Conservation (phyloP, 371 early-diverging fungal genomes). For the Actinomortierella wolfii region DNA sequence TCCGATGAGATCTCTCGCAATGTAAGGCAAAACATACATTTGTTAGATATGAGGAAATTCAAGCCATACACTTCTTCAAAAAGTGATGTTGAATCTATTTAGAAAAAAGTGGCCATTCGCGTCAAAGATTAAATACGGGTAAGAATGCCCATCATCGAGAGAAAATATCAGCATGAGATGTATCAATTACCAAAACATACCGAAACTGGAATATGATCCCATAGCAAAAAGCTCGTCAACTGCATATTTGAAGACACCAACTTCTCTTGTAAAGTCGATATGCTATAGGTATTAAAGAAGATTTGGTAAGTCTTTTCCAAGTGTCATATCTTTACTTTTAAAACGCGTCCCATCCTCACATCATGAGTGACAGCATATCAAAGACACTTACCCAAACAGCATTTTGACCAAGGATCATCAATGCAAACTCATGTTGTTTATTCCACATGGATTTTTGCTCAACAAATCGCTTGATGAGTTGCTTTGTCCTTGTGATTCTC, state of each 20-base stretch:
- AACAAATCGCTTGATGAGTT: conserved; percentile 52
- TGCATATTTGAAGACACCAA: conserved; percentile 17
- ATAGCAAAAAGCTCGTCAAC: conserved; percentile 43
- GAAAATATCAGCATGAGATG: no score
- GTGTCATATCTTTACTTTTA: no score
- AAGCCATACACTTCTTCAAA: conserved; percentile 28
- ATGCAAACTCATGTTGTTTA: conserved; percentile 43
- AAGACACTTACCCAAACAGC: conserved; percentile 44
- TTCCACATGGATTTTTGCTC: conserved; percentile 46
- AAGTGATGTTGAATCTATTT: conserved; percentile 15
- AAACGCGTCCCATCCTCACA: background rate
- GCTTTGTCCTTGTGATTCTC: conserved; percentile 45
- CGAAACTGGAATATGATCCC: conserved; percentile 30
- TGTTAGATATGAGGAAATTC: no score
- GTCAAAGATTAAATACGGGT: no score
- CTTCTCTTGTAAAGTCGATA: conserved; percentile 38
- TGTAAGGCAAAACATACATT: no score
- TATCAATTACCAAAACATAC: conserved; percentile 7
- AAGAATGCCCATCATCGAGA: background rate
- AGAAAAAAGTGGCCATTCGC: background rate
- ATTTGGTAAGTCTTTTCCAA: no score
- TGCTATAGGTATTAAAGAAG: conserved; percentile 8
- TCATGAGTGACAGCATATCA: no score
- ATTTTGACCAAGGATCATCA: conserved; percentile 42
- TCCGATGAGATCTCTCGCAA: no score